Base-by-base conservation (phyloP, 495 filamentous ascomycete species). In the Penicillium herquei region DNA sequence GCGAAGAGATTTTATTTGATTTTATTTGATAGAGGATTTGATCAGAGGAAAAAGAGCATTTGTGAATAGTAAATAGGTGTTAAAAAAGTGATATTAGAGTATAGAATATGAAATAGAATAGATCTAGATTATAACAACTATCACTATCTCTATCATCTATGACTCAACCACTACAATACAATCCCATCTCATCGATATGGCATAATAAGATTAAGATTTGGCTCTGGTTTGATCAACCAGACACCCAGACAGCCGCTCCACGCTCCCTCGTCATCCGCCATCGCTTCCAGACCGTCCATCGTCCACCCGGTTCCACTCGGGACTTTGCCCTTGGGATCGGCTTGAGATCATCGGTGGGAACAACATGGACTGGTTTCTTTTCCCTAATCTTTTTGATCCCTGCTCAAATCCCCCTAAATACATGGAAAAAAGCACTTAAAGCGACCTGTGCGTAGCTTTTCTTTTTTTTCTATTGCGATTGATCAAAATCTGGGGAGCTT, bases 261-360 rank as follows among this genome's bases (percentile, higher is more conserved):
- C 65, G 60, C 44, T 52, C 51, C 53, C 47, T 64, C 64, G 64
- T 70, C 67, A 71, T 46, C 21, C 11, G 30, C 64, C 65, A 35
- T 57, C 54, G 60, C 66, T 59, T 71, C 70, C 70, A 73, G 65
- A 66, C 70, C 67, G 26, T 56, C 55, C 21, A 44, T 26, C 21
- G 21, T 26, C 21, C 21, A 26, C 1, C 21, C 35, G 55, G 56
- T 56, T 51, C 53, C 39, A 56, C 57, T 56, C 57, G 45, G 57
- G 47, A 51, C 52, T 46, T 49, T 44, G 44, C 39, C 34, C 39
- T n/a, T 46, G 18, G 47, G 37, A 60, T 51, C 55, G 18, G 32
- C 51, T 55, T 52, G 46, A 39, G 57, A 61, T 63, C 60, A 50
- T 63, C 51, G 33, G 45, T 48, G 46, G 46, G 32, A 35, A 49